These are phyloP conservation scores for Flaveria trinervia DNA, from an alignment of 129 eudicot genomes.

Conservation along the genomic window DNA sequence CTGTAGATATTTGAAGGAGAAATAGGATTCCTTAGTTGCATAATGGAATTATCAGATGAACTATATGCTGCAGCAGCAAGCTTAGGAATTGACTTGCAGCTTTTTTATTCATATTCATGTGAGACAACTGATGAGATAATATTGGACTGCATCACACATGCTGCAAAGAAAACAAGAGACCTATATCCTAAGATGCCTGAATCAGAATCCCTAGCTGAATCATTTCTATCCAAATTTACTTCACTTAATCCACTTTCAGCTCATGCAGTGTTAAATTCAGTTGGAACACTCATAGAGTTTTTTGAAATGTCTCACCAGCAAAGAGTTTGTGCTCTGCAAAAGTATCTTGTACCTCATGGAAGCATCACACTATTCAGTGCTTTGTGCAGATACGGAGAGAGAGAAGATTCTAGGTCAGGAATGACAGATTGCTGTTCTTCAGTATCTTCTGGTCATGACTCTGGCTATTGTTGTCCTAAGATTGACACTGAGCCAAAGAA, in stretches of 20 bases:
- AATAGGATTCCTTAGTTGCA: conserved; percentile 54
- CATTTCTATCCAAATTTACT: conserved; percentile 75
- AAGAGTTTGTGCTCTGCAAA: conserved; percentile 56
- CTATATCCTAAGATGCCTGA: conserved; percentile 74
- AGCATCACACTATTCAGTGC: conserved; percentile 60
- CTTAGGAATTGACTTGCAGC: conserved; percentile 76
- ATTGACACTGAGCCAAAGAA: conserved; percentile 49
- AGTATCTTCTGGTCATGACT: conserved; percentile 76
- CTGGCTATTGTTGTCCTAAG: conserved; percentile 46
- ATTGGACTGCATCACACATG: conserved; percentile 54
- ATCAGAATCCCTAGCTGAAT: conserved; percentile 86
- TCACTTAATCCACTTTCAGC: conserved; percentile 95
- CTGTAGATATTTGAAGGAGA: conserved; percentile 96
- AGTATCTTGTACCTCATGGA: conserved; percentile 69
- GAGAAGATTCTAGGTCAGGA: conserved; percentile 87
- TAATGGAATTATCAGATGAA: conserved; percentile 94
- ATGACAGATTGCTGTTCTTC: conserved; percentile 93
- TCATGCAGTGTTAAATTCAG: conserved; percentile 83
- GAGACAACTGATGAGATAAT: conserved; percentile 78
- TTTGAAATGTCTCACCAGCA: conserved; percentile 57
- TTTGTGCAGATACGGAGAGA: conserved; percentile 71
- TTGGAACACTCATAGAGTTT: conserved; percentile 55
- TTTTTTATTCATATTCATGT: conserved; percentile 72
- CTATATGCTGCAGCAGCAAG: conserved; percentile 94
- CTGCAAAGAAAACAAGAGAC: conserved; percentile 43